Evolutionary conservation across 306 rosid genomes (phyloP).

Genomic region (Lathyrus oleraceus): DNA sequence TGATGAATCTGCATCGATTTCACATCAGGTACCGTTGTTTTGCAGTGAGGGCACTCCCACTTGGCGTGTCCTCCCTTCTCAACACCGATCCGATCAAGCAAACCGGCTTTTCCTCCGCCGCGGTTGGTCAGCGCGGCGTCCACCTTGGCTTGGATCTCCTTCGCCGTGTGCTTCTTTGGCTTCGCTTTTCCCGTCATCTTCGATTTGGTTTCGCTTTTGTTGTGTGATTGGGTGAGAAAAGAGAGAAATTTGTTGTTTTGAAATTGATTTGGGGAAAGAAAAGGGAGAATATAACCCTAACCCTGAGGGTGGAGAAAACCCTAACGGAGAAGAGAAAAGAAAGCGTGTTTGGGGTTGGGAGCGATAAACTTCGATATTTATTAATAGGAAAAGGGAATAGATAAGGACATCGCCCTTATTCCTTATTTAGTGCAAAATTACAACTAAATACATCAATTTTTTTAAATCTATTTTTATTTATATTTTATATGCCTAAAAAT

Average conservation of each 20-base stretch:
- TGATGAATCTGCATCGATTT: constrained; percentile 98
- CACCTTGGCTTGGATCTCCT: constrained; percentile 80
- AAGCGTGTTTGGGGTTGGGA: not conserved
- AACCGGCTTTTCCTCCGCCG: constrained; percentile 95
- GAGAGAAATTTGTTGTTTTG: not conserved
- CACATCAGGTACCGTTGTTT: constrained; percentile 78
- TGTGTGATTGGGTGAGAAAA: not conserved
- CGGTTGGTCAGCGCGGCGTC: constrained; percentile 95
- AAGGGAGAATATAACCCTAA: constrained; percentile 29
- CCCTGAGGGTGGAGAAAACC: constrained; percentile 33
- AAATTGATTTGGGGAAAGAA: not conserved
- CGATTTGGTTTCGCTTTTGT: not conserved
- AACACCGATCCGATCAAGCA: constrained; percentile 60
- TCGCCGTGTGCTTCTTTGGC: constrained; percentile 99
- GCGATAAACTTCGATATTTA: not conserved
- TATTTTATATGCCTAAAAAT: constrained; percentile 18
- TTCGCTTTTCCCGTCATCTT: constrained; percentile 95
- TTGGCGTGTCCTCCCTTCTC: constrained; percentile 97
- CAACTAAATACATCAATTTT: not conserved
- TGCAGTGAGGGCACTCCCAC: constrained; percentile 96
- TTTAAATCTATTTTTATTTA: too few species aligned
- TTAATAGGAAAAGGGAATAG: constrained; percentile 23
- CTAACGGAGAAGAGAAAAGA: constrained; percentile 2
- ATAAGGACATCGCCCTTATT: not conserved
- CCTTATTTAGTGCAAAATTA: too few species aligned